Evolutionary conservation across 2,329 filamentous ascomycete genomes (phyloP).

Genomic region (Aspergillus fischeri): DNA sequence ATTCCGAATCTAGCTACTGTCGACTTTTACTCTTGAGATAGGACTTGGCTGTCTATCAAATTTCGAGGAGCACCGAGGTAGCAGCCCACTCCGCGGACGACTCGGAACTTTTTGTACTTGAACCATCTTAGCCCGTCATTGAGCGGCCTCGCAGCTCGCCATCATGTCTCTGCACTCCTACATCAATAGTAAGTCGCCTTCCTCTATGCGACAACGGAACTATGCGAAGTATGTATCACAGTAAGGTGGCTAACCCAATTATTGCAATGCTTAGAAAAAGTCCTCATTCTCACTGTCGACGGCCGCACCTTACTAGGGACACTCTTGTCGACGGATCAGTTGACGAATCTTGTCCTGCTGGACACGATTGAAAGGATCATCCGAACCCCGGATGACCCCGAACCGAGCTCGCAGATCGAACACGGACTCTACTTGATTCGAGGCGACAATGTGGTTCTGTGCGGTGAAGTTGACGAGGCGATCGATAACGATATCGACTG

Average conservation of each 20-base stretch:
- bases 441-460: slow-evolving; percentile 89
- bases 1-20: not conserved
- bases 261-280: slow-evolving; percentile 63
- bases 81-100: not conserved
- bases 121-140: not conserved
- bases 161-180: slow-evolving; percentile 52
- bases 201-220: not conserved
- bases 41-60: not conserved
- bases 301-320: slow-evolving; percentile 81
- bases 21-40: not conserved
- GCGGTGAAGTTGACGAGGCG: slow-evolving; percentile 84
- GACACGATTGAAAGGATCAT: slow-evolving; percentile 87
- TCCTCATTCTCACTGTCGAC: slow-evolving; percentile 86
- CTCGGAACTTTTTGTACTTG: not conserved
- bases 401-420: slow-evolving; percentile 73
- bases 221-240: not conserved
- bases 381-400: slow-evolving; percentile 74
- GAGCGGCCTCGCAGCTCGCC: slow-evolving; percentile 4
- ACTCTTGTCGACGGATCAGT: slow-evolving; percentile 80
- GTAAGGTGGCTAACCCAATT: slow-evolving; percentile 11
- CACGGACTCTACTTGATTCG: slow-evolving; percentile 88
- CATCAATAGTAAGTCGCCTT: slow-evolving; percentile 47
- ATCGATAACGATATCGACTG: slow-evolving; percentile 90
- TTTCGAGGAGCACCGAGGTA: not conserved
- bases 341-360: slow-evolving; percentile 85